These are phyloP conservation scores for Penicillium odoratum DNA, from an alignment of 495 filamentous ascomycete species.

Conservation along the genomic window DNA sequence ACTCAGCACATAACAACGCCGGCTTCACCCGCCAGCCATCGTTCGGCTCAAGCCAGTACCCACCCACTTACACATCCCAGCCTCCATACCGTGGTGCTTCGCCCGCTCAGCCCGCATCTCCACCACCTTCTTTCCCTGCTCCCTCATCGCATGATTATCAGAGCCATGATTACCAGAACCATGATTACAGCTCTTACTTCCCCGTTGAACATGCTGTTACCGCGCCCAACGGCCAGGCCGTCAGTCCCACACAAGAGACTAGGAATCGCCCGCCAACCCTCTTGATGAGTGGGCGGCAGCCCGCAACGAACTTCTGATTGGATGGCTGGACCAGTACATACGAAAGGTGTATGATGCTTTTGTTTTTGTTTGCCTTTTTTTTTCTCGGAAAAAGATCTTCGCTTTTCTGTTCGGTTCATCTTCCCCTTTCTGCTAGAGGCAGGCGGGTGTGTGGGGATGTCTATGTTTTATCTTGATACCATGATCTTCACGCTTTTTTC, in stretches of 20 bases:
- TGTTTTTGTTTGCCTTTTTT: constrained; percentile 12
- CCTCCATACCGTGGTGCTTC: constrained; percentile 28
- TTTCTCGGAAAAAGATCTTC: not conserved
- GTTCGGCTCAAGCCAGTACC: constrained; percentile 30
- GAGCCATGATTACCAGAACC: constrained; percentile 7
- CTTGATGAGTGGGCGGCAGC: constrained; percentile 44
- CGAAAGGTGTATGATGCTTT: constrained; percentile 14
- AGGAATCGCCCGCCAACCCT: constrained; percentile 43
- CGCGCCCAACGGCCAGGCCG: not conserved
- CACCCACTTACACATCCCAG: constrained; percentile 30
- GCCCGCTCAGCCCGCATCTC: constrained; percentile 31
- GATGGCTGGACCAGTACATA: constrained; percentile 26
- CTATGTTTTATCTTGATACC: constrained; percentile 11
- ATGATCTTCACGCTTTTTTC: constrained; percentile 4
- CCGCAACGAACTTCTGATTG: constrained; percentile 33
- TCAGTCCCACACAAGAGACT: constrained; percentile 7
- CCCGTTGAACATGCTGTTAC: constrained; percentile 1
- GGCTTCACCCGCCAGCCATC: constrained; percentile 33
- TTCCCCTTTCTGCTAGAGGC: constrained; percentile 2
- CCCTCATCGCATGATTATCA: constrained; percentile 25
- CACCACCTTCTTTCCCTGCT: constrained; percentile 36
- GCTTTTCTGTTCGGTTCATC: constrained; percentile 1
- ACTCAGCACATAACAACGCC: constrained; percentile 8
- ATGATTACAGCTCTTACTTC: too few relatives aligned
- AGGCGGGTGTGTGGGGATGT: not conserved